Conservation (phyloP, 371 early-diverging fungal genomes). For the Rhizomucor pusillus region DNA sequence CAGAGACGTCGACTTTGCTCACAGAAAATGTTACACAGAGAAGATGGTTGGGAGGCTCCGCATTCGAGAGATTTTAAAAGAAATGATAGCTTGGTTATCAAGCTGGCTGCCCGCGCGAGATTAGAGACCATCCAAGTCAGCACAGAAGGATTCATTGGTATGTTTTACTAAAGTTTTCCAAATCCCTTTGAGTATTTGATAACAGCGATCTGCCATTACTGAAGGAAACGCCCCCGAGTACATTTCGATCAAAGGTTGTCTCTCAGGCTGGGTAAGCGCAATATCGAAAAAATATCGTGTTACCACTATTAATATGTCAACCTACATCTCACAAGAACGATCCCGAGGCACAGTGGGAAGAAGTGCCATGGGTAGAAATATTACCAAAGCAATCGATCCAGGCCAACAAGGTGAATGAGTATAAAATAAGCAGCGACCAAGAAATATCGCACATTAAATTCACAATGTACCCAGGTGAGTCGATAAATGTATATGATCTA, state of each 20-base stretch:
- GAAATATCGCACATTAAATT: too few relatives aligned
- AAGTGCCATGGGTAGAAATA: too few relatives aligned
- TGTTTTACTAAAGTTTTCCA: conserved; percentile 8
- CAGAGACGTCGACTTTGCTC: neutral
- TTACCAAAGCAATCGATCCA: too few relatives aligned
- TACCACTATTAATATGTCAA: too few relatives aligned
- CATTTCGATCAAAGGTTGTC: neutral
- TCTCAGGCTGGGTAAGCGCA: too few relatives aligned
- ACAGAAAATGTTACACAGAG: conserved; percentile 20
- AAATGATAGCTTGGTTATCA: conserved; percentile 67
- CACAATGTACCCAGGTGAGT: too few relatives aligned
- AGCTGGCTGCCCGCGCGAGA: conserved; percentile 63
- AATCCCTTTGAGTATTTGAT: neutral
- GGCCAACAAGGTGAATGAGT: too few relatives aligned
- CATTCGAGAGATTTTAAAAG: conserved; percentile 53
- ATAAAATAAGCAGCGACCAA: too few relatives aligned
- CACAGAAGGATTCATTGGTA: conserved; percentile 76
- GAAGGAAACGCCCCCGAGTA: conserved; percentile 15
- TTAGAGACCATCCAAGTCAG: conserved; percentile 67
- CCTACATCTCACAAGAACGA: too few relatives aligned
- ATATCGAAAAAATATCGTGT: too few relatives aligned
- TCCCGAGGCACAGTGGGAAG: too few relatives aligned
- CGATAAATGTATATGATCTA: too few relatives aligned
- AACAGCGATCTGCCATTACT: neutral
- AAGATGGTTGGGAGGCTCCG: conserved; percentile 74